Conservation (phyloP, 371 early-diverging fungal genomes). For the Apophysomyces sp. region DNA sequence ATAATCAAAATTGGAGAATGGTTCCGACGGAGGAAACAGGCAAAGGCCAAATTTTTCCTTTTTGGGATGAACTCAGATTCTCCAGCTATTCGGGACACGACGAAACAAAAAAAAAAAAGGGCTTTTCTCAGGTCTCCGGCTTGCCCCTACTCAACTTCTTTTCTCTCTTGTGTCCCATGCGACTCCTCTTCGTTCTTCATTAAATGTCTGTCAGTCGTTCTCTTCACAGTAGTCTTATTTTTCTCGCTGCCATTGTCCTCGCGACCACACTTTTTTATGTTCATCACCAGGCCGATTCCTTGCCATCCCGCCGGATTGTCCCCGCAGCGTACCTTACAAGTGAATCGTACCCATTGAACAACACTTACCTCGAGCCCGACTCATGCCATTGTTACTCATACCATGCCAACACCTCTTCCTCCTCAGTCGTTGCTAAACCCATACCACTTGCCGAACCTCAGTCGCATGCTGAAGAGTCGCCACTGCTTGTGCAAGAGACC, state of each 20-base stretch:
- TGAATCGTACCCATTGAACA: neutral
- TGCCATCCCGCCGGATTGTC: neutral
- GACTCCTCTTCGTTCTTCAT: too few relatives aligned
- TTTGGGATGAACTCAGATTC: too few relatives aligned
- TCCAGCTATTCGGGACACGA: too few relatives aligned
- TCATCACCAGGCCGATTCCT: neutral
- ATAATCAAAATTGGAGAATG: too few relatives aligned
- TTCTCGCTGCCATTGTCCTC: neutral
- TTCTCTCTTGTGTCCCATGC: neutral
- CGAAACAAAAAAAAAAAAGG: neutral
- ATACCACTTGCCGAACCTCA: neutral
- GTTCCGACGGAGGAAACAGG: too few relatives aligned
- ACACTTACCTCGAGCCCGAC: neutral
- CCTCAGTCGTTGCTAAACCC: neutral
- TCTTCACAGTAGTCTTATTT: neutral
- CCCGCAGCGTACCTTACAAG: neutral
- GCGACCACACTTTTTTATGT: neutral
- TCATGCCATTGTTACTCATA: neutral
- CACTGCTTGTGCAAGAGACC: neutral
- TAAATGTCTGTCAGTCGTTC: neutral
- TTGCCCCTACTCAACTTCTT: neutral
- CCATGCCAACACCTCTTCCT: neutral
- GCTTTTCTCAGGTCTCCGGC: neutral
- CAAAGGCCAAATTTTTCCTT: too few relatives aligned
- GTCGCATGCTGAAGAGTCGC: neutral